Base-by-base conservation (phyloP, 2,329 filamentous ascomycete genomes). In the Trichophyton equinum region DNA sequence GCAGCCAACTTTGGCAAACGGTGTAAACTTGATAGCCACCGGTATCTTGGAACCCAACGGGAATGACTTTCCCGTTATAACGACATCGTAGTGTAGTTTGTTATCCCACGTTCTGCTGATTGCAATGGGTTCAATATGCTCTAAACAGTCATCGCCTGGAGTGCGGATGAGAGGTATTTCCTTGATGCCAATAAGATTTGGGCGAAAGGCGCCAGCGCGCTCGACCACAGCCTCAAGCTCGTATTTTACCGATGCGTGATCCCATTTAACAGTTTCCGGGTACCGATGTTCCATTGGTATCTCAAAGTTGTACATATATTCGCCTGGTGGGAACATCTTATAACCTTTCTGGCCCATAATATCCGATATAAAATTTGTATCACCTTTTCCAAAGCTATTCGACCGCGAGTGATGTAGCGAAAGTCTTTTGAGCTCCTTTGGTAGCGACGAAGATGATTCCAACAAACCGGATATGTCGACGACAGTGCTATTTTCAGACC, bases 31-130 rank as follows among this genome's bases (percentile, higher is more conserved):
- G 78, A 96, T 95, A 1, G 91, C 91, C 62, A 96, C 94, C 0
- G 91, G 91, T 15, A 96, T 89, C 68, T 88, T 88, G 44, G 87
- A 83, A 15, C 91, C 91, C 20, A 96, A 82, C 0, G 91, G 89
- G 63, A 96, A 96, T 0, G 91, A 95, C 79, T 96, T 96, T 60
- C 91, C 91, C 1, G 91, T 96, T 60, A 96, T 95, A 71, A 96
- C 86, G 67, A 96, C 96, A 68, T 96, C 91, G 75, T 96, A 96
- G 69, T 95, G 90, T 36, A 96, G 78, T 69, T 96, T 91, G 67
- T 96, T 91, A 71, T 96, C 91, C 91, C 91, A 96, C 64, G 89
- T 91, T 20, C 91, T 81, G 65, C 88, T 92, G 69, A 96, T 96
- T 9, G 91, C 92, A 68, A 96, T 96, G 2, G 91, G 91, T 70